Conservation (phyloP, 495 filamentous ascomycete genomes). For the Lichenothelia convexa region DNA sequence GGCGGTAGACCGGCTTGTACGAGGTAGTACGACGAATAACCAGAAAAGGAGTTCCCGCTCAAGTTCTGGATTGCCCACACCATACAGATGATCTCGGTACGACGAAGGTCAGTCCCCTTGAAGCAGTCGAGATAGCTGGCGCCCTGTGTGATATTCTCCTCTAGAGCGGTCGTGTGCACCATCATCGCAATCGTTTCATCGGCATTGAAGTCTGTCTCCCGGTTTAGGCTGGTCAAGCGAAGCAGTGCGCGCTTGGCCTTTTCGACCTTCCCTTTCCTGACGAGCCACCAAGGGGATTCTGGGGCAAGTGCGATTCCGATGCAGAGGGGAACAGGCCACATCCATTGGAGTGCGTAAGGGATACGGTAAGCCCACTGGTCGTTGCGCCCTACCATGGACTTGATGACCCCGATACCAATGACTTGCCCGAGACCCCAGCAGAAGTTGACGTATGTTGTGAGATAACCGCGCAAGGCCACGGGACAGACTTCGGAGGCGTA, state of each 20-base stretch:
- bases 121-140: slow-evolving; percentile 22
- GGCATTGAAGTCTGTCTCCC: slow-evolving; percentile 20
- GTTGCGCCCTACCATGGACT: slow-evolving; percentile 11
- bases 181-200: slow-evolving; percentile 23
- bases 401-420: slow-evolving; percentile 20
- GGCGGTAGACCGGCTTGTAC: slow-evolving; percentile 41
- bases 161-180: slow-evolving; percentile 20
- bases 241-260: slow-evolving; percentile 20
- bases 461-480: slow-evolving; percentile 24
- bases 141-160: slow-evolving; percentile 20
- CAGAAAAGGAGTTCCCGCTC: slow-evolving; percentile 59
- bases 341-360: slow-evolving; percentile 25
- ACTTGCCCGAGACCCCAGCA: slow-evolving; percentile 24
- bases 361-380: slow-evolving; percentile 24
- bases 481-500: slow-evolving; percentile 59
- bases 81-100: slow-evolving; percentile 24
- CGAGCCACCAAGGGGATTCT: slow-evolving; percentile 24
- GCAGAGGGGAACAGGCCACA: slow-evolving; percentile 23
- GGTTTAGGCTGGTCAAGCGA: slow-evolving; percentile 15
- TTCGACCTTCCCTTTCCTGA: slow-evolving; percentile 18
- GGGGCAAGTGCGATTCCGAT: slow-evolving; percentile 21
- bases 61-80: slow-evolving; percentile 72
- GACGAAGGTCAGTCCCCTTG: slow-evolving; percentile 17
- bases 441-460: slow-evolving; percentile 28
- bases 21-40: slow-evolving; percentile 67